Base-by-base conservation (phyloP, 148 eudicot genomes). In the Gaultheria prostrata region DNA sequence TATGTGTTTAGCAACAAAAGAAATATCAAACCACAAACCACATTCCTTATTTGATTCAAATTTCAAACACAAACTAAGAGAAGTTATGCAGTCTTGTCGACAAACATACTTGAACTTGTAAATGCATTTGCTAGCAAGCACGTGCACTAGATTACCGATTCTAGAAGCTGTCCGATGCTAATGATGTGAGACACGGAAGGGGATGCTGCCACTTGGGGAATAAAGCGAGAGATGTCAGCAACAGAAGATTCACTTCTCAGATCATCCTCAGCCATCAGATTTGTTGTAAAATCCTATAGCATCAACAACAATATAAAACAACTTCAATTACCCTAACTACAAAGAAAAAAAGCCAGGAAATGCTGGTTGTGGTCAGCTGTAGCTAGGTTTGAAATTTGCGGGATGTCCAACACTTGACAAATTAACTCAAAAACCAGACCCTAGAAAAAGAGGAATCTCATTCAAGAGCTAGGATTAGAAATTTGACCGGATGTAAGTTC, bases 81-180 rank as follows among this genome's bases (percentile, higher is more conserved):
- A 80, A 17, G n/a, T 32, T 4, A 21, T 24, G 51, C 32, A 24
- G 18, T 76, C 78, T 76, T 46, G 1, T 49, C 6, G 2, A 18
- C 3, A 13, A 78, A 79, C 49, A 57, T 33, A 50, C 70, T 49
- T 50, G 39, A 49, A 48, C 79, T 54, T 53, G 56, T 17, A 45
- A 50, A 28, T 6, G 9, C n/a, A 50, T 77, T 50, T 21, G 13
- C 11, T 26, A 53, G 28, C 43, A 33, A 53, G 48, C 11, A 50
- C 2, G 49, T 12, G 48, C 21, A 33, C 45, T 57, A 56, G 32
- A 57, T 90, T 86, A 94, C 99, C 57, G 95, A 97, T 94, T 97
- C 98, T 71, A 94, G 88, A 82, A 97, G 97, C 86, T 97, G 93
- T 46, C 99, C 97, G 20, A 97, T 91, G 92, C 97, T 92, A 88